A percentile compares a stretch with the other conserved stretches of the same genome.
These are phyloP conservation scores for Populus hybrid DNA, from an alignment of 441 rosid species.

Conservation along the genomic window DNA sequence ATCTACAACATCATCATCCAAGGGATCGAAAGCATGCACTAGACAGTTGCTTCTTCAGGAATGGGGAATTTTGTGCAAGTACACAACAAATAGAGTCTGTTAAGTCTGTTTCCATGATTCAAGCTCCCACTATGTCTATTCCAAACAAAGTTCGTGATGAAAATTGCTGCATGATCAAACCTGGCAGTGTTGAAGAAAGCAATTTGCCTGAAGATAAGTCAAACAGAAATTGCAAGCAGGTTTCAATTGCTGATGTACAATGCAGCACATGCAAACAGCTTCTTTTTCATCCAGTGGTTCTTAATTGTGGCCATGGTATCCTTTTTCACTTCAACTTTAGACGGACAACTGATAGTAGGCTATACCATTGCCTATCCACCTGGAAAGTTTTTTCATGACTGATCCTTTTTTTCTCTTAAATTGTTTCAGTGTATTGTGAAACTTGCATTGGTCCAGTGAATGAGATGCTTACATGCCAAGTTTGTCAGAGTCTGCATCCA, in stretches of 20 bases:
- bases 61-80: constrained; percentile 22
- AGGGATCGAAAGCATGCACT: constrained; percentile 15
- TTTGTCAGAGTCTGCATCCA: constrained; percentile 61
- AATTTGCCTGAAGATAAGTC: constrained; percentile 14
- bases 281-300: constrained; percentile 55
- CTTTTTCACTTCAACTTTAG: constrained; percentile 8
- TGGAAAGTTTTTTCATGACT: not conserved
- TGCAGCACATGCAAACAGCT: constrained; percentile 66
- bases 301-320: constrained; percentile 27
- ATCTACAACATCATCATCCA: constrained; percentile 22
- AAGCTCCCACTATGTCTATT: constrained; percentile 3
- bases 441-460: constrained; percentile 43
- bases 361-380: not conserved
- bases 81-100: constrained; percentile 13
- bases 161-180: not conserved
- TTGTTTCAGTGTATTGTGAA: constrained; percentile 61
- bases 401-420: not conserved
- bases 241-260: constrained; percentile 48
- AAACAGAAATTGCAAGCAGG: constrained; percentile 19
- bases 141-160: constrained; percentile 8
- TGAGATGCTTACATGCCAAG: constrained; percentile 53
- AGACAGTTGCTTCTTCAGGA: constrained; percentile 17
- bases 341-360: not conserved
- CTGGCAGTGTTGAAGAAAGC: constrained; percentile 15
- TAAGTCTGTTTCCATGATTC: constrained; percentile 13